A percentile compares a stretch with the other conserved stretches of the same genome.
Conservation (phyloP, 768 basidiomycete genomes). For the Clitopilus passeckerianus region DNA sequence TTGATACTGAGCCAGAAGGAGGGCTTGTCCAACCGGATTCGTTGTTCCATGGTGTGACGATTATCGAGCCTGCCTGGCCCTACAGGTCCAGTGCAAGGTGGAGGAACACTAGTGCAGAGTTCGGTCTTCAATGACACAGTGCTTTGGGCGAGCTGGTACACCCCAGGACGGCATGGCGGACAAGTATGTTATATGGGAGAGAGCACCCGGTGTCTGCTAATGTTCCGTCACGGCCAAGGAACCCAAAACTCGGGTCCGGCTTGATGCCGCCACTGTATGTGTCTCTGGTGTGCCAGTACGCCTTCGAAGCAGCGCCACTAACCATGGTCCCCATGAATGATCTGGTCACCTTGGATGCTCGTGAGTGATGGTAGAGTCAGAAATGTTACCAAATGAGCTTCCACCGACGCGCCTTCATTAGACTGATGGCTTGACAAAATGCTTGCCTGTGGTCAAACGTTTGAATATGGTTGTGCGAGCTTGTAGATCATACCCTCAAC, state of each 20-base stretch:
- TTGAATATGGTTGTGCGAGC: too few relatives aligned
- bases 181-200: neutral
- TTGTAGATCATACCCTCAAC: too few relatives aligned
- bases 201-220: neutral
- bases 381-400: too few relatives aligned
- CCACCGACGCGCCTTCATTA: too few relatives aligned
- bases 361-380: too few relatives aligned
- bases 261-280: neutral
- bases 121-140: neutral
- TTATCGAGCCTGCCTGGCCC: too few relatives aligned
- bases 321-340: neutral
- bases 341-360: neutral
- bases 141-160: too few relatives aligned
- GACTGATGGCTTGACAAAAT: too few relatives aligned
- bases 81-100: too few relatives aligned
- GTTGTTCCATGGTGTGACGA: too few relatives aligned
- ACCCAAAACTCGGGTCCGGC: neutral
- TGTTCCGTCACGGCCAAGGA: neutral
- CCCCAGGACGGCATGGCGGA: neutral
- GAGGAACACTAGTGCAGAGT: neutral
- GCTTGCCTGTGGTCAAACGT: too few relatives aligned
- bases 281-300: neutral
- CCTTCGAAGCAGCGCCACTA: neutral
- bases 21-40: neutral
- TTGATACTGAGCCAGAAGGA: neutral